Evolutionary conservation across 78 protist species (phyloP).

Genomic region (Andalucia godoyi): DNA sequence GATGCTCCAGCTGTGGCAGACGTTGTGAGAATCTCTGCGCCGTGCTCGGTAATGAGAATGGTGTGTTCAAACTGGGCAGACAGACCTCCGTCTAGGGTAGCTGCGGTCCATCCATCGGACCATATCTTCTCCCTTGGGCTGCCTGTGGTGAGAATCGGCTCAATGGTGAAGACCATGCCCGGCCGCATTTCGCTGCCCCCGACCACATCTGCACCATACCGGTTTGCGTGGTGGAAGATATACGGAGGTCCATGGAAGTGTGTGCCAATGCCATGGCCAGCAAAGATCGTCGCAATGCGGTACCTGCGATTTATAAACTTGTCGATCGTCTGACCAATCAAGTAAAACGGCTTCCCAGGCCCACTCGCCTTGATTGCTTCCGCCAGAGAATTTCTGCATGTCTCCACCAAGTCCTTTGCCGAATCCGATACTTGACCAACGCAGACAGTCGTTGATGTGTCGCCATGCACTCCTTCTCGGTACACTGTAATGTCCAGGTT

Average conservation of each 20-base stretch:
- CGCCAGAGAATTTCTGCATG: constrained; percentile 9
- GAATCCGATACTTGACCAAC: constrained; percentile 71
- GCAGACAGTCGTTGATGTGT: constrained; percentile 74
- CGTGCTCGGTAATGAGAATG: constrained; percentile 67
- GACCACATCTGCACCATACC: constrained; percentile 55
- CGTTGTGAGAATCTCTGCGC: constrained; percentile 61
- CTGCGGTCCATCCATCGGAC: constrained; percentile 92
- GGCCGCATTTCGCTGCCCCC: constrained; percentile 60
- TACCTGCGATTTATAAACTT: constrained; percentile 7
- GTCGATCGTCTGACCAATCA: not conserved
- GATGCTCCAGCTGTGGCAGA: too few species aligned
- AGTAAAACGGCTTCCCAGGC: not conserved
- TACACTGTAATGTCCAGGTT: constrained; percentile 85
- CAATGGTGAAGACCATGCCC: constrained; percentile 91
- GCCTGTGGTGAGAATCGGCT: constrained; percentile 88
- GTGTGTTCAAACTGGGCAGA: constrained; percentile 98
- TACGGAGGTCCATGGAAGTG: constrained; percentile 80
- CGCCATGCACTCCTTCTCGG: constrained; percentile 83
- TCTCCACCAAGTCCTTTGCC: constrained; percentile 30
- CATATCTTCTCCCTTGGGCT: constrained; percentile 41
- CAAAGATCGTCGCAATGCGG: constrained; percentile 54
- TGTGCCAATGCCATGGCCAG: constrained; percentile 90
- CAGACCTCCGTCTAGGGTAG: constrained; percentile 79
- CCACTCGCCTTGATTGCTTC: constrained; percentile 2
- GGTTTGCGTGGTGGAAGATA: constrained; percentile 72